Evolutionary conservation across 139 green algal species (phyloP).

Genomic region (Eudorina sp.): DNA sequence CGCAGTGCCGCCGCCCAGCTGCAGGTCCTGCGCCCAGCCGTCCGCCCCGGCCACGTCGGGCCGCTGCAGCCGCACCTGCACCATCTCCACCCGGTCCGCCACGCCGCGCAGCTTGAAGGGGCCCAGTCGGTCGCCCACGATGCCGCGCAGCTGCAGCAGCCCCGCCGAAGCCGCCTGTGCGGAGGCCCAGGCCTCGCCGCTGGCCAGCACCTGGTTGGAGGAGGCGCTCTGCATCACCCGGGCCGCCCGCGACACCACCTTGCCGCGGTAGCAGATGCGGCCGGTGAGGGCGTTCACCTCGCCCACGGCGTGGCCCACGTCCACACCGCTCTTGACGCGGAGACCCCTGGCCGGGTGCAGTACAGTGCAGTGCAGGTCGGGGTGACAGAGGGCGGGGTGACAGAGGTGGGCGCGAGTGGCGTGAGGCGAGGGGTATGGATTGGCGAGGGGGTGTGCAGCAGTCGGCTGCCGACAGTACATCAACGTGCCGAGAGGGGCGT

Average conservation of each 20-base stretch:
- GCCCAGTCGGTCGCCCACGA: constrained; percentile 41
- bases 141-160: constrained; percentile 26
- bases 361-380: too few relatives aligned
- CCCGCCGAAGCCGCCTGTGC: background rate
- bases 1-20: background rate
- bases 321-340: constrained; percentile 59
- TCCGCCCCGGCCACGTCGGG: constrained; percentile 18
- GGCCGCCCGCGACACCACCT: constrained; percentile 39
- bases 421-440: background rate
- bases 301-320: constrained; percentile 53
- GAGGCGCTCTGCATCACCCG: constrained; percentile 41
- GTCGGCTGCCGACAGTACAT: too few relatives aligned
- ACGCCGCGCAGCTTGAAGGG: constrained; percentile 50
- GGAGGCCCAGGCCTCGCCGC: constrained; percentile 32
- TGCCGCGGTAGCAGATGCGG: constrained; percentile 59
- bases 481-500: too few relatives aligned
- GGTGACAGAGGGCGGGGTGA: background rate
- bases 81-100: constrained; percentile 33
- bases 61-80: constrained; percentile 39
- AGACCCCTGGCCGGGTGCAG: constrained; percentile 39
- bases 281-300: constrained; percentile 55
- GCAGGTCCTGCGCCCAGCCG: constrained; percentile 46
- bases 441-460: too few relatives aligned
- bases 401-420: background rate
- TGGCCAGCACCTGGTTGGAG: constrained; percentile 50